A percentile compares a stretch with the other conserved stretches of the same genome.
phyloP scores from a whole-genome alignment of 345 rosid genomes.

The Boechera retrofracta region DNA sequence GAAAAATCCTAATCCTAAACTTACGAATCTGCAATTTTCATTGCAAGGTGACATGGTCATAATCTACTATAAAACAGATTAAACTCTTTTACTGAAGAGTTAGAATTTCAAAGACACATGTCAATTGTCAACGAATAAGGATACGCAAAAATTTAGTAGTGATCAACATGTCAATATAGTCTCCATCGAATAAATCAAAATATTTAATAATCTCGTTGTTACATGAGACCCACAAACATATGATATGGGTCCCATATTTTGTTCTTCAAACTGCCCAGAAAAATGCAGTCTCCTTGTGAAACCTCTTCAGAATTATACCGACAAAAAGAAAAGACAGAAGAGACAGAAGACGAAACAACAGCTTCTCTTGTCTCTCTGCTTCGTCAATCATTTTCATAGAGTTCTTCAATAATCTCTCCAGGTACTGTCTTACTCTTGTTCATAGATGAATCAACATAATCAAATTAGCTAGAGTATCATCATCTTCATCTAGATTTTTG shows the following conservation, averaged over 20 bases:
- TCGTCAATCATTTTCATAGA: constrained; percentile 21
- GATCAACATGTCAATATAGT: constrained; percentile 45
- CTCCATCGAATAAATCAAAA: constrained; percentile 39
- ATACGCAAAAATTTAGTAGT: constrained; percentile 41
- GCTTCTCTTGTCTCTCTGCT: constrained; percentile 18
- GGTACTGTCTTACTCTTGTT: constrained; percentile 35
- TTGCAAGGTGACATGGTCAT: constrained; percentile 5
- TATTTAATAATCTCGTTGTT: constrained; percentile 26
- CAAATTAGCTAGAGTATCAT: constrained; percentile 13
- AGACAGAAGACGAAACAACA: constrained; percentile 16
- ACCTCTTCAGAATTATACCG: constrained; percentile 25
- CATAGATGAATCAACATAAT: constrained; percentile 17
- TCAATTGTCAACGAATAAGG: constrained; percentile 37
- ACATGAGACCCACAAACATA: constrained; percentile 51
- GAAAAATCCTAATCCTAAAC: not conserved
- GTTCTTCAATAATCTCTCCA: constrained; percentile 25
- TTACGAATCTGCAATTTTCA: not conserved
- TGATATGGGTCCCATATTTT: constrained; percentile 39
- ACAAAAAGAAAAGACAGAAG: constrained; percentile 31
- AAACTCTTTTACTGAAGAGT: constrained; percentile 4
- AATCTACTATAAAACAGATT: constrained; percentile 1
- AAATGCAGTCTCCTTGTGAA: constrained; percentile 33
- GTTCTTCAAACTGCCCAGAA: constrained; percentile 43
- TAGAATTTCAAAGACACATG: constrained; percentile 25
- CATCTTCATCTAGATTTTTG: constrained; percentile 4